Base-by-base conservation (phyloP, 257 asterid species). In the Solanum pennellii region DNA sequence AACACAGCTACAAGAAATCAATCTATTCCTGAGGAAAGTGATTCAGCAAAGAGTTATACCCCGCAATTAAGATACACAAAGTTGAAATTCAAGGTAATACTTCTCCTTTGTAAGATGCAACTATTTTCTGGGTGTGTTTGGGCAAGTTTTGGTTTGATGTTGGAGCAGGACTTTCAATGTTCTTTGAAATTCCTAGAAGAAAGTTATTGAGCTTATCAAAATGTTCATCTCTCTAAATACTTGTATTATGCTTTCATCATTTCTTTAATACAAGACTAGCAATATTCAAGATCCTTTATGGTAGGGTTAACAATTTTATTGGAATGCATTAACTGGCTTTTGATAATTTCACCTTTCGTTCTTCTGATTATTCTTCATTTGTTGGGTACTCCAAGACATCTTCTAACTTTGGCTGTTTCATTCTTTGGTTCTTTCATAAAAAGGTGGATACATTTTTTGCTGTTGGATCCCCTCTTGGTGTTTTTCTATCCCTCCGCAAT, bases 401-500 rank as follows among this genome's bases (percentile, higher is more conserved):
- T 41, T 35, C 41, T 72, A 41, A 77, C 74, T 35, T 35, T 45
- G 33, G 80, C 85, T 65, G 87, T 37, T 4, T 52, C 12, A 33
- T 69, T 84, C 31, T 52, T 88, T 56, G 87, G 39, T 79, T 44
- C 72, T 87, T 86, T 86, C 89, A 84, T 80, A 91, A 85, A 86
- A 94, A 96, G 99, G 99, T 95, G 69, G 99, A 97, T 90, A 95
- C 99, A 83, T 97, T 94, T 91, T 97, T 94, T 89, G 94, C 98
- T n/a, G 99, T 91, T 88, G 99, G 99, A 33, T 96, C 99, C 71
- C 99, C 99, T 66, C 97, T 97, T 88, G 99, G 99, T 65, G 98
- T 97, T 84, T 97, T 97, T 89, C 99, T 97, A 87, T 92, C 99
- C 92, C 96, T 97, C 82, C 96, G 99, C 90, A 97, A 95, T 89